Base-by-base conservation (phyloP, 2,329 filamentous ascomycete species). In the Akanthomyces lecanii region DNA sequence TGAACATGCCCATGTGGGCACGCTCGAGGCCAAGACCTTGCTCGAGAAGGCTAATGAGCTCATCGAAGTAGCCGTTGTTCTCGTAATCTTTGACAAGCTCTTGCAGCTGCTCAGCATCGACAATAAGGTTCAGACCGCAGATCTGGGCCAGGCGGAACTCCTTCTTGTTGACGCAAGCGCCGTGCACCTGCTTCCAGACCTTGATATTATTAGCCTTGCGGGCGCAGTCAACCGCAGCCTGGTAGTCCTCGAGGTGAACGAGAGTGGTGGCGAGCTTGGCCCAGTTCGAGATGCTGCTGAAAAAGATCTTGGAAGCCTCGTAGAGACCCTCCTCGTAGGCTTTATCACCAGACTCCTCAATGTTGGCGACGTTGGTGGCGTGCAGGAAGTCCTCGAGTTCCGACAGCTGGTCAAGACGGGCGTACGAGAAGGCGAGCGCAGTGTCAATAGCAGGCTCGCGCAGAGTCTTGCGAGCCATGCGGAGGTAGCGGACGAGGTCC, bases 131-230 rank as follows among this genome's bases (percentile, higher is more conserved):
- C 65, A 99, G 87, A 83, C 96, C 96, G 73, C 95, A 99, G 71
- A 99, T 99, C 79, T 98, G 95, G 30, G 96, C 95, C 65, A 99
- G 89, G 66, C 94, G 91, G 87, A 99, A 99, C 75, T 99, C 95
- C 82, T 97, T 98, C 87, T 98, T 99, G 66, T 86, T 87, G 68
- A 99, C 91, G 73, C 95, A 99, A 25, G 94, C 95, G 73, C 92
- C 90, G 78, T 98, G 96, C 69, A 99, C 95, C 78, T 99, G 91
- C 79, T 95, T 96, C 95, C 95, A 99, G 59, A 99, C 95, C 82
- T 96, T 97, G 78, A 97, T 93, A 77, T 92, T 98, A 83, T 98
- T 99, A 71, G 95, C 95, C 81, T 99, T 98, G 75, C 95, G 91
- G 30, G 96, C 95, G 72, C 92, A 97, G 76, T 99, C 95, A 48